Evolutionary conservation across 345 rosid species (phyloP).

Genomic region (Brassica carinata): DNA sequence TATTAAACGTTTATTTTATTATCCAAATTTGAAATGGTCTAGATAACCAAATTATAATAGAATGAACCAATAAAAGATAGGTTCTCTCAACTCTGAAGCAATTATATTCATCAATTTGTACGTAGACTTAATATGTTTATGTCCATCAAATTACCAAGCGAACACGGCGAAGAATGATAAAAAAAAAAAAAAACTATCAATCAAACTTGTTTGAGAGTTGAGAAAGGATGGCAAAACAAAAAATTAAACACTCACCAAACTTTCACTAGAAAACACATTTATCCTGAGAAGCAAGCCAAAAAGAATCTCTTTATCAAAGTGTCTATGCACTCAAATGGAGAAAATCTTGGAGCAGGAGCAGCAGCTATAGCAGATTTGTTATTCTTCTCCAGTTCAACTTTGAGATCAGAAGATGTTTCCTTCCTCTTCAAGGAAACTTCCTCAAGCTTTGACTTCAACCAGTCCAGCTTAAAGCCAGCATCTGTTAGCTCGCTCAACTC

Average conservation of each 20-base stretch:
- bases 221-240: not conserved
- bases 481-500: not conserved
- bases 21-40: too few species aligned
- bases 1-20: not conserved
- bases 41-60: not conserved
- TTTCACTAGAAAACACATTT: not conserved
- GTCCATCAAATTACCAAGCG: not conserved
- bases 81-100: not conserved
- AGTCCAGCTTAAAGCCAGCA: not conserved
- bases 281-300: constrained; percentile 20
- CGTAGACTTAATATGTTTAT: not conserved
- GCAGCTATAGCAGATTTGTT: not conserved
- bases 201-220: not conserved
- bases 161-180: not conserved
- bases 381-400: constrained; percentile 10
- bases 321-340: not conserved
- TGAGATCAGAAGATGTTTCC: not conserved
- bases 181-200: not conserved
- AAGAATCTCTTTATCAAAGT: not conserved
- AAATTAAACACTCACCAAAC: not conserved
- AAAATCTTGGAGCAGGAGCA: not conserved
- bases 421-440: not conserved
- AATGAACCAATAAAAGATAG: not conserved
- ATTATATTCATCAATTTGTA: not conserved
- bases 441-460: not conserved